phyloP scores from a whole-genome alignment of 1,284 basidiomycete genomes.

The Trametes polyzona region DNA sequence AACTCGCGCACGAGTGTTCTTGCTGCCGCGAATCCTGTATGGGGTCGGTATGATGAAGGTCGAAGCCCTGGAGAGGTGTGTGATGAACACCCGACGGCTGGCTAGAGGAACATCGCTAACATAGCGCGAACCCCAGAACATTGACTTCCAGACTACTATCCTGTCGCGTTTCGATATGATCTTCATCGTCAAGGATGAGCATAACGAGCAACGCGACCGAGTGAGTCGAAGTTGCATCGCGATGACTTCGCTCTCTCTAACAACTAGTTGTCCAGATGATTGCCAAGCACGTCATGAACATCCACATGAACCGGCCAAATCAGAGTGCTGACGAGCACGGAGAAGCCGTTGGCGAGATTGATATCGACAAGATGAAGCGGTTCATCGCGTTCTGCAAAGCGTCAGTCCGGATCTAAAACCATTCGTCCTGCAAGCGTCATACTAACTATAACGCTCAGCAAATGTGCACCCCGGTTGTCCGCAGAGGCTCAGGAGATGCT shows the following conservation, averaged over 20 bases:
- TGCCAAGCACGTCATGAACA: constrained; percentile 98
- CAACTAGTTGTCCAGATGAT: constrained; percentile 66
- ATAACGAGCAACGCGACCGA: constrained; percentile 92
- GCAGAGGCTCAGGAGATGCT: constrained; percentile 96
- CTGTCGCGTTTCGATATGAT: constrained; percentile 99
- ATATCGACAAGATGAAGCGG: constrained; percentile 98
- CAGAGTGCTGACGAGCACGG: constrained; percentile 62
- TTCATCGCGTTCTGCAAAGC: constrained; percentile 97
- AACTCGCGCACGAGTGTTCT: constrained; percentile 97
- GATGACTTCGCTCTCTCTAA: not conserved
- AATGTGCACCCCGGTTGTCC: constrained; percentile 95
- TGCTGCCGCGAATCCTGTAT: constrained; percentile 98
- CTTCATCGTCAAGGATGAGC: constrained; percentile 98
- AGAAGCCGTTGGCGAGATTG: constrained; percentile 88
- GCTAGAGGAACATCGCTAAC: not conserved
- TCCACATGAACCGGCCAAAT: constrained; percentile 93
- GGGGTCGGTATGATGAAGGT: constrained; percentile 98
- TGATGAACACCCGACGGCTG: not conserved
- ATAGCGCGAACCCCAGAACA: constrained; percentile 72
- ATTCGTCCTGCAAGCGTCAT: not conserved
- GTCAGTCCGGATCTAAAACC: constrained; percentile 45
- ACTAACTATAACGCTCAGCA: constrained; percentile 49
- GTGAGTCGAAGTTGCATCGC: constrained; percentile 45
- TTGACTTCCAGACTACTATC: constrained; percentile 99
- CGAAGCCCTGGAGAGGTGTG: constrained; percentile 92